A percentile compares a stretch with the other conserved stretches of the same genome.
Evolutionary conservation across 306 rosid genomes (phyloP).

Genomic region (Senna tora): DNA sequence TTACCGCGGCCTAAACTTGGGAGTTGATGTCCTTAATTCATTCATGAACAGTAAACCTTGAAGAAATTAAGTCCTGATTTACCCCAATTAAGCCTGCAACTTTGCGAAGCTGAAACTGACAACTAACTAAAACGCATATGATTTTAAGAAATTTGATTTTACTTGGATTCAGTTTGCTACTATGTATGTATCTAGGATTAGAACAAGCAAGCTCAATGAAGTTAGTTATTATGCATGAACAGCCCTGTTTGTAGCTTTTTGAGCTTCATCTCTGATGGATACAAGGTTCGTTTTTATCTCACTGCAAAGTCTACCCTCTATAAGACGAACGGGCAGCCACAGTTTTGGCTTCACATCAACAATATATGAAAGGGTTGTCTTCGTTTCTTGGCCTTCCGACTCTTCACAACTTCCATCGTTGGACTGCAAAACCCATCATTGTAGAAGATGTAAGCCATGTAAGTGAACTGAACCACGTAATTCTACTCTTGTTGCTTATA

Average conservation of each 20-base stretch:
- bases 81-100: conserved; percentile 18
- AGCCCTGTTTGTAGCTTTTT: conserved; percentile 35
- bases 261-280: conserved; percentile 68
- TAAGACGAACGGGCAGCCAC: conserved; percentile 74
- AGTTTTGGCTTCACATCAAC: conserved; percentile 90
- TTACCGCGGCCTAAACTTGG: not conserved
- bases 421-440: conserved; percentile 48
- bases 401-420: conserved; percentile 39
- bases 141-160: not conserved
- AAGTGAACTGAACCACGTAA: not conserved
- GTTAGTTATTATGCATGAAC: conserved; percentile 33
- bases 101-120: conserved; percentile 13
- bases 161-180: conserved; percentile 26
- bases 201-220: conserved; percentile 14
- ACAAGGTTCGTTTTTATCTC: conserved; percentile 76
- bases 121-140: not conserved
- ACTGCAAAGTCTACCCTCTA: conserved; percentile 78
- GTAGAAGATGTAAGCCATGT: conserved; percentile 19
- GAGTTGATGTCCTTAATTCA: not conserved
- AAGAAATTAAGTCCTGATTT: not conserved
- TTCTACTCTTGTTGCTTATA: not conserved
- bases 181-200: conserved; percentile 19
- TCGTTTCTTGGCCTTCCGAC: conserved; percentile 33
- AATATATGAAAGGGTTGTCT: conserved; percentile 57
- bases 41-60: not conserved